Conservation (phyloP, 2,329 filamentous ascomycete species). For the Annulohypoxylon truncatum region DNA sequence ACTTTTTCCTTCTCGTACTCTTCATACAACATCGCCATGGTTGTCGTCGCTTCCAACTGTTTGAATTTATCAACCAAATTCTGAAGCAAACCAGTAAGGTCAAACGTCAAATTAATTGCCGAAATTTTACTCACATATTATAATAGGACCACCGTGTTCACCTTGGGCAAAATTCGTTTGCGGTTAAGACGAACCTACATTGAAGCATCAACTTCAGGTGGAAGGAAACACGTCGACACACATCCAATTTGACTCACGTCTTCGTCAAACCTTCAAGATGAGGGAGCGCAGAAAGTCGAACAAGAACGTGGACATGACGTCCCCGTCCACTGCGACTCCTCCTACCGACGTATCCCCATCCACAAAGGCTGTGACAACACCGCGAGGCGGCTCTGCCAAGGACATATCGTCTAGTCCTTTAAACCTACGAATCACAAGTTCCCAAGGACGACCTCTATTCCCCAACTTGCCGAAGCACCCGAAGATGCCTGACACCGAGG, state of each 20-base stretch:
- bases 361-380: not conserved
- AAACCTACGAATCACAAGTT: not conserved
- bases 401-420: not conserved
- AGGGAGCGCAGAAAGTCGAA: not conserved
- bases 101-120: not conserved
- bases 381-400: not conserved
- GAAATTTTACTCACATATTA: not conserved
- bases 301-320: slow-evolving; percentile 5
- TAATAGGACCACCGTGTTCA: not conserved
- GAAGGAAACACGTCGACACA: not conserved
- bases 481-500: not conserved
- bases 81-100: too few relatives aligned
- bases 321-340: not conserved
- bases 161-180: not conserved
- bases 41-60: not conserved
- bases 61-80: not conserved
- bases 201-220: not conserved
- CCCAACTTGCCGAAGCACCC: not conserved
- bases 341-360: not conserved
- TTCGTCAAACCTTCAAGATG: not conserved
- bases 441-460: slow-evolving; percentile 1
- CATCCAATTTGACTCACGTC: not conserved
- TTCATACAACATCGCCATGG: not conserved
- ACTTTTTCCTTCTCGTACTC: not conserved
- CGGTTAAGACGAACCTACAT: not conserved